Evolutionary conservation across 2,329 filamentous ascomycete species (phyloP).

Genomic region (Monosporascus sp.): DNA sequence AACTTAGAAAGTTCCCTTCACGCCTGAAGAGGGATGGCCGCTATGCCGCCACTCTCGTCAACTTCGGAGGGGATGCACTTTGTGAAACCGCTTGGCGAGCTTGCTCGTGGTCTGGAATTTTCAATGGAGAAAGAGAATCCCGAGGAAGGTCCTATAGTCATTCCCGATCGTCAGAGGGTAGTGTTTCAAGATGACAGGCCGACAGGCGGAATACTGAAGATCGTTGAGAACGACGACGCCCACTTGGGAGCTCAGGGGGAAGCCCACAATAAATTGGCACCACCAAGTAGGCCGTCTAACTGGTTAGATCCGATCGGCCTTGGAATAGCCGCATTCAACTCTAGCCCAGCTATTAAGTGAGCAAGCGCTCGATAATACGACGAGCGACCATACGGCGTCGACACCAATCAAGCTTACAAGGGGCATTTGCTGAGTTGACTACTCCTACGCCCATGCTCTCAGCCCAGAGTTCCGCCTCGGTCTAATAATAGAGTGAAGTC

Average conservation of each 20-base stretch:
- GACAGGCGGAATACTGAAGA: background rate
- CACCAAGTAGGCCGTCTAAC: background rate
- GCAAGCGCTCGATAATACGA: background rate
- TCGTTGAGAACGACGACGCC: background rate
- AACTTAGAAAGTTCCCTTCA: slow-evolving; percentile 14
- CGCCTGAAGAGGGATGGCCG: slow-evolving; percentile 1
- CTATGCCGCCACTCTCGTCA: slow-evolving; percentile 18
- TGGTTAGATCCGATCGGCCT: background rate
- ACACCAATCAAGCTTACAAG: background rate
- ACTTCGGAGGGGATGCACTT: slow-evolving; percentile 13
- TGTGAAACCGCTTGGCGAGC: slow-evolving; percentile 15
- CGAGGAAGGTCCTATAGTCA: background rate
- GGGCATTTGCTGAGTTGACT: background rate
- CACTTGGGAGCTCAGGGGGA: background rate
- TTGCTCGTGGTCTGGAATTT: slow-evolving; percentile 12
- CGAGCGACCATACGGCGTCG: background rate
- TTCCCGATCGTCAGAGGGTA: background rate
- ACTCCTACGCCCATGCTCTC: background rate
- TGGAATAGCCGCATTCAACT: background rate
- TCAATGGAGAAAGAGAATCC: slow-evolving; percentile 18
- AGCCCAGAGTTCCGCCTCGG: background rate
- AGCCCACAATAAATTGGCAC: background rate
- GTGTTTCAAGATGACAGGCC: background rate
- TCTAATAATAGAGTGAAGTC: background rate
- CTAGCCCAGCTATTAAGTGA: background rate